Evolutionary conservation across 2,329 filamentous ascomycete genomes (phyloP).

Genomic region (Epichloe sylvatica): DNA sequence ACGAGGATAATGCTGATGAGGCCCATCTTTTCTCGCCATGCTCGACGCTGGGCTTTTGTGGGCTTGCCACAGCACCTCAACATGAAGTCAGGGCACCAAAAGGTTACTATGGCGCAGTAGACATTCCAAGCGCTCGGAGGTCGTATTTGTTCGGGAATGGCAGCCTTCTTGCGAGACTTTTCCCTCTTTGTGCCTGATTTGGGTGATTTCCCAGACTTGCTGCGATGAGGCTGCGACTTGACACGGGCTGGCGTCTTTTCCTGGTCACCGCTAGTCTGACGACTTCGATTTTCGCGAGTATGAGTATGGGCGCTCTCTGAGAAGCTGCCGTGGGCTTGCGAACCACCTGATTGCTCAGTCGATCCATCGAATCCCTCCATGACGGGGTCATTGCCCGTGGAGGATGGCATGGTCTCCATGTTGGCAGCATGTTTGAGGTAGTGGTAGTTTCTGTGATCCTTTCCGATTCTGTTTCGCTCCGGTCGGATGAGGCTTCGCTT

Average conservation of each 20-base stretch:
- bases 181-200: constrained; percentile 28
- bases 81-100: constrained; percentile 75
- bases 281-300: constrained; percentile 18
- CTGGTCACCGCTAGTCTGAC: constrained; percentile 18
- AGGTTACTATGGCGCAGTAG: constrained; percentile 87
- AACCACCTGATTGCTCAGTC: constrained; percentile 36
- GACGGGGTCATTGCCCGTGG: constrained; percentile 82
- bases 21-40: constrained; percentile 97
- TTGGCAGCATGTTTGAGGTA: constrained; percentile 90
- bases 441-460: constrained; percentile 85
- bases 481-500: constrained; percentile 85
- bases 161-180: constrained; percentile 32
- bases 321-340: constrained; percentile 30
- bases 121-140: constrained; percentile 88
- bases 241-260: constrained; percentile 18
- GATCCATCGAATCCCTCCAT: constrained; percentile 62
- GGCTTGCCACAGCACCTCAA: constrained; percentile 76
- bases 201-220: constrained; percentile 48
- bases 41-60: constrained; percentile 72
- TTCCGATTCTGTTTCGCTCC: constrained; percentile 73
- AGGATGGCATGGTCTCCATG: constrained; percentile 80
- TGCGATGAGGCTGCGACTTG: constrained; percentile 24
- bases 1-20: constrained; percentile 83
- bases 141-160: constrained; percentile 49
- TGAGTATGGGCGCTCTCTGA: constrained; percentile 31